Conservation (phyloP, 495 filamentous ascomycete genomes). For the Talaromyces proteolyticus region DNA sequence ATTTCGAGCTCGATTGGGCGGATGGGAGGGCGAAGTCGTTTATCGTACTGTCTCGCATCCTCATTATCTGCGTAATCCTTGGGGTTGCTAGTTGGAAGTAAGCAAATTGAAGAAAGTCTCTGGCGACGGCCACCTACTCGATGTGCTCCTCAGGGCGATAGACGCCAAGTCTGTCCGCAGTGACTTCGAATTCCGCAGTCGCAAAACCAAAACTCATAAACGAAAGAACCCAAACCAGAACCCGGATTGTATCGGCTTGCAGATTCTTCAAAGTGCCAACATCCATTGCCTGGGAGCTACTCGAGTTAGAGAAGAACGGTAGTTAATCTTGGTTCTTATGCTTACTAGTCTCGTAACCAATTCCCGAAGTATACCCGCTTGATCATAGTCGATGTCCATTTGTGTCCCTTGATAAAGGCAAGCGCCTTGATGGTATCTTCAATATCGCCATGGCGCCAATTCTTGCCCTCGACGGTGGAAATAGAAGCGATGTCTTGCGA, state of each 20-base stretch:
- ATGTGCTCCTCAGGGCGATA: conserved; percentile 97
- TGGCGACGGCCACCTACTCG: conserved; percentile 31
- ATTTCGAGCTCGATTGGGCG: conserved; percentile 71
- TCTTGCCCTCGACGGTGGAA: conserved; percentile 86
- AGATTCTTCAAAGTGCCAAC: conserved; percentile 86
- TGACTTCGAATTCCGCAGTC: conserved; percentile 96
- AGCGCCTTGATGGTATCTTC: conserved; percentile 91
- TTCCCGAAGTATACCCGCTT: conserved; percentile 87
- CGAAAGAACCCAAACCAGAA: conserved; percentile 85
- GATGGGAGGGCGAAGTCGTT: conserved; percentile 75
- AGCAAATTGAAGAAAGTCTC: background rate
- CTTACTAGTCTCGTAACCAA: conserved; percentile 44
- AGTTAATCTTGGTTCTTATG: background rate
- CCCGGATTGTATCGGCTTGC: conserved; percentile 83
- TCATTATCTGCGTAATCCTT: conserved; percentile 85
- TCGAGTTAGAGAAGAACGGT: background rate
- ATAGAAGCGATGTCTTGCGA: conserved; percentile 75
- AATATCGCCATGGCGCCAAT: conserved; percentile 97
- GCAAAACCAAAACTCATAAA: conserved; percentile 95
- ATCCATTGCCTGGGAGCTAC: conserved; percentile 82
- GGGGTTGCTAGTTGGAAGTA: conserved; percentile 50
- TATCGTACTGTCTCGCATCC: conserved; percentile 80
- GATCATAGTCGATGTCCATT: conserved; percentile 90
- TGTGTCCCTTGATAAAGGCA: conserved; percentile 81
- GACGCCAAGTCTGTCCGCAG: conserved; percentile 79